Evolutionary conservation across 2,329 filamentous ascomycete genomes (phyloP).

Genomic region (Epichloe aotearoae): DNA sequence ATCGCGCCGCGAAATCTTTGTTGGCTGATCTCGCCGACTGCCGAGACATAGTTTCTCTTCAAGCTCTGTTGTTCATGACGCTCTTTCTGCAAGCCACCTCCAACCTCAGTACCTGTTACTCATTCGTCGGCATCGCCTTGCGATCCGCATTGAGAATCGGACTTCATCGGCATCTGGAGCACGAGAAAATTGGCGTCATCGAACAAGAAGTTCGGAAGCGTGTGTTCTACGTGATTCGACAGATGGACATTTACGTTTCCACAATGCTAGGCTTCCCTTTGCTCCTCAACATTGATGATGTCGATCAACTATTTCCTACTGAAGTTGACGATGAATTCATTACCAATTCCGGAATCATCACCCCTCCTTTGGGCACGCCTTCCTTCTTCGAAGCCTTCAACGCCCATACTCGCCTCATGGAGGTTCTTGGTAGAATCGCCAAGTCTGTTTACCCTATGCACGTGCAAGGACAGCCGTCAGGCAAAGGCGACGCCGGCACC

Average conservation of each 20-base stretch:
- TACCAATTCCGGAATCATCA: conserved; percentile 41
- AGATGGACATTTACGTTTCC: conserved; percentile 59
- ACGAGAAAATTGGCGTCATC: conserved; percentile 47
- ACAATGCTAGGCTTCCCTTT: conserved; percentile 54
- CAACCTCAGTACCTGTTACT: conserved; percentile 67
- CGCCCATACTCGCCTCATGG: conserved; percentile 50
- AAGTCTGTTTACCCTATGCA: conserved; percentile 54
- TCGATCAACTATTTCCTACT: conserved; percentile 51
- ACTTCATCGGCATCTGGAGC: conserved; percentile 58
- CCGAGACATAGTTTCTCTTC: conserved; percentile 59
- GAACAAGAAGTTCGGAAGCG: conserved; percentile 51
- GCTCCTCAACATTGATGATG: conserved; percentile 48
- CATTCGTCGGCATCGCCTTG: conserved; percentile 66
- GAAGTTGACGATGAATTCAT: conserved; percentile 58
- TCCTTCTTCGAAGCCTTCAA: conserved; percentile 54
- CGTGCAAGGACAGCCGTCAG: conserved; percentile 32
- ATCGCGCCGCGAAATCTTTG: conserved; percentile 51
- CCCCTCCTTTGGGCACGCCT: conserved; percentile 40
- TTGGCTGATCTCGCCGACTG: conserved; percentile 55
- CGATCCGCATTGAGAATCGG: conserved; percentile 66
- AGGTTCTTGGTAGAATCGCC: conserved; percentile 50
- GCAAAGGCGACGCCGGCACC: conserved; percentile 28
- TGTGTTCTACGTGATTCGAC: conserved; percentile 54
- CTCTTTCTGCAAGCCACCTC: conserved; percentile 70
- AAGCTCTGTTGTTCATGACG: conserved; percentile 67